Evolutionary conservation across 768 basidiomycete genomes (phyloP), one percentile per base, ranked within the genome.

Genomic region (Panellus pusillus): DNA sequence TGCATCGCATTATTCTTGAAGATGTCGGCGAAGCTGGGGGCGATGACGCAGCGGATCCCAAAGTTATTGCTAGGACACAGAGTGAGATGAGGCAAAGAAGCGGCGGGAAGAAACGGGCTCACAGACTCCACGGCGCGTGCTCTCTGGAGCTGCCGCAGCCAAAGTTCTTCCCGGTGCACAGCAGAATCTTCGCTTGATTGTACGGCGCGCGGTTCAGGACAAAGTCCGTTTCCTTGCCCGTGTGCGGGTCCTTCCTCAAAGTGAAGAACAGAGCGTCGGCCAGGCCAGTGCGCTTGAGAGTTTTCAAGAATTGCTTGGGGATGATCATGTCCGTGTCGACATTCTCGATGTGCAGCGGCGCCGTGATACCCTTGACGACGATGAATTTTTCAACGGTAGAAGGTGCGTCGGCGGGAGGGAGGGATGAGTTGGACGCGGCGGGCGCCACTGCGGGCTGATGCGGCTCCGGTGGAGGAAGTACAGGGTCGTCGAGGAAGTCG

Each of bases 291-390:
- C 93, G 81, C 70, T 93, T 91, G 63, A 96, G 72, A 0, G 93
- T 95, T 72, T 94, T 95, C 69, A 95, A 72, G 76, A 94, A 95
- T 64, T 93, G 92, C 64, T 94, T 93, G 3, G 93, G 93, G 65
- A 95, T 93, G 68, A 96, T 92, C 83, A 88, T 89, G 64, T 96
- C 93, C 42, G 93, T 96, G 71, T 96, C 93, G 58, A 94, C 85
- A 61, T 93, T 92, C 56, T 87, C 82, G 41, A 88, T 87, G 67
- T 87, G 79, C 70, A 92, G 63, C n/a, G 90, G 89, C 9, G 88
- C 89, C 39, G 87, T 80, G 50, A 91, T 80, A 38, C 91, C 91
- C 65, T 83, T 84, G 47, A 92, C 70, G 45, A 86, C 64, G 47
- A 74, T 81, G 69, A 93, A 92, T 61, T 86, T 87, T 60, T 76